Evolutionary conservation across 495 filamentous ascomycete species (phyloP).

Genomic region (Parathielavia hyrcaniae): DNA sequence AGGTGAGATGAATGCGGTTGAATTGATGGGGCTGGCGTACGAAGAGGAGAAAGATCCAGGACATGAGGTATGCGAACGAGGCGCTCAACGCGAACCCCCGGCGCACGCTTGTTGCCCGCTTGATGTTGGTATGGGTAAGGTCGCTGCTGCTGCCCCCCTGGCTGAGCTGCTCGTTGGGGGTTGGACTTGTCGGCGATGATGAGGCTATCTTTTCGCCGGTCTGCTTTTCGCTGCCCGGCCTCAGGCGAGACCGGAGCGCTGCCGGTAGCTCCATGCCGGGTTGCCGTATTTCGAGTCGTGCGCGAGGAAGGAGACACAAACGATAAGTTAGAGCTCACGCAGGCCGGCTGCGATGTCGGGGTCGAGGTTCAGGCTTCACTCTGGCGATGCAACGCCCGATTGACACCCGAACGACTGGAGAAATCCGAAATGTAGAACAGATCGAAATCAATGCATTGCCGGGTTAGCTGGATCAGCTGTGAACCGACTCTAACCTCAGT

Average conservation of each 20-base stretch:
- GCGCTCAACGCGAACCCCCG: conserved; percentile 52
- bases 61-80: conserved; percentile 62
- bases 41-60: conserved; percentile 69
- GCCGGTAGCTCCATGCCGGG: conserved; percentile 5
- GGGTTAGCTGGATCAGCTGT: neutral
- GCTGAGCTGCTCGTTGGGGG: neutral
- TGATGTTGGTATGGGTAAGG: conserved; percentile 24
- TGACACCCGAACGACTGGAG: neutral
- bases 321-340: neutral
- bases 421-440: neutral
- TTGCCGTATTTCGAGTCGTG: neutral
- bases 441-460: neutral
- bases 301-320: neutral
- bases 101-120: conserved; percentile 52
- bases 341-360: conserved; percentile 10
- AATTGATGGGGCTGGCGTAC: conserved; percentile 39
- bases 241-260: conserved; percentile 11
- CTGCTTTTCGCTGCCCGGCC: neutral
- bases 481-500: neutral
- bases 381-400: neutral
- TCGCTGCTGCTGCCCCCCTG: conserved; percentile 1
- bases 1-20: neutral
- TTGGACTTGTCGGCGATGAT: conserved; percentile 4
- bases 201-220: conserved; percentile 1
- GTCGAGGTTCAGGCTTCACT: neutral